phyloP scores from a whole-genome alignment of 1,139 yeast genomes.

The Saccharomyces hybrid region DNA sequence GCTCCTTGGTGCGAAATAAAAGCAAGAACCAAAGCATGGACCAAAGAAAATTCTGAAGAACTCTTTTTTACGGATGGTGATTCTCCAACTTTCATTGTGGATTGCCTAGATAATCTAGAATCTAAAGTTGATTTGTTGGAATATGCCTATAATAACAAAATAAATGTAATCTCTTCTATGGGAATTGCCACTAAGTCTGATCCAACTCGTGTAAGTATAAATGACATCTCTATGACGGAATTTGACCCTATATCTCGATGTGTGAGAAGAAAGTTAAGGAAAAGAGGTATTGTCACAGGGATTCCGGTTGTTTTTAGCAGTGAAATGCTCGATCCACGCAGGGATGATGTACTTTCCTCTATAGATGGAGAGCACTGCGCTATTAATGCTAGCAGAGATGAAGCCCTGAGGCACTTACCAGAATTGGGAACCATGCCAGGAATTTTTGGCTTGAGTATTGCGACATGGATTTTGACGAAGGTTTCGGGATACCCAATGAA shows the following conservation, averaged over 20 bases:
- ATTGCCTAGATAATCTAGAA: slow-evolving; percentile 92
- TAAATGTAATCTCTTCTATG: slow-evolving; percentile 77
- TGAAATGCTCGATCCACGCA: slow-evolving; percentile 92
- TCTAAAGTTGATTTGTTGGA: slow-evolving; percentile 85
- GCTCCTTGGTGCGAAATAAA: slow-evolving; percentile 92
- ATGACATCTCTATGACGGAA: slow-evolving; percentile 70
- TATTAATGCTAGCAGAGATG: slow-evolving; percentile 76
- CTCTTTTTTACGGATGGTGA: slow-evolving; percentile 47
- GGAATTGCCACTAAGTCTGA: slow-evolving; percentile 94
- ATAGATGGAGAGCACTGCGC: slow-evolving; percentile 74
- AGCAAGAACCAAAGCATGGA: slow-evolving; percentile 72
- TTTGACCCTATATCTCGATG: slow-evolving; percentile 91
- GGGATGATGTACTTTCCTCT: slow-evolving; percentile 77
- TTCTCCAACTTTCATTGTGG: slow-evolving; percentile 66
- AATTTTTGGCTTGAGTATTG: slow-evolving; percentile 83
- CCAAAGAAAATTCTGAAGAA: slow-evolving; percentile 52
- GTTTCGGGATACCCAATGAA: slow-evolving; percentile 84
- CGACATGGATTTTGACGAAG: slow-evolving; percentile 70
- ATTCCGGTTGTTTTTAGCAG: slow-evolving; percentile 88
- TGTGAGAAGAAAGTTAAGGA: slow-evolving; percentile 74
- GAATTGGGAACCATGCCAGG: slow-evolving; percentile 96
- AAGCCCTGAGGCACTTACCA: slow-evolving; percentile 87
- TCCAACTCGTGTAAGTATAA: slow-evolving; percentile 72
- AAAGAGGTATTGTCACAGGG: slow-evolving; percentile 64
- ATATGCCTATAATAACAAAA: slow-evolving; percentile 51